These are phyloP conservation scores for Sodiomyces alkalinus DNA, from an alignment of 2,329 filamentous ascomycete genomes.

Conservation along the genomic window DNA sequence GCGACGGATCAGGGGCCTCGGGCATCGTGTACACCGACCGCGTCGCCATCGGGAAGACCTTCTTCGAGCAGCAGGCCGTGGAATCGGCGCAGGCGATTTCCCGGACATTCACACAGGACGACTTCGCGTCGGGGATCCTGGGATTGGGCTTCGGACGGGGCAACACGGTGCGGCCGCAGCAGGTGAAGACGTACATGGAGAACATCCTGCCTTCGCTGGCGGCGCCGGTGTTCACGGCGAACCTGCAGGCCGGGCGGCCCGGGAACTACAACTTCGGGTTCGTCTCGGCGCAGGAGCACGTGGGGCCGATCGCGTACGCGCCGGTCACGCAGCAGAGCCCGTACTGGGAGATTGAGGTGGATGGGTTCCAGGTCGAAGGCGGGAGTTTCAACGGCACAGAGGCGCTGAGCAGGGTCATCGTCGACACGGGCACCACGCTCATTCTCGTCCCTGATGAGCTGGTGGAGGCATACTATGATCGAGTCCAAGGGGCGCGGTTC, in stretches of 20 bases:
- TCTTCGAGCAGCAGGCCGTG: slow-evolving; percentile 45
- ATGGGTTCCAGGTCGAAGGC: slow-evolving; percentile 37
- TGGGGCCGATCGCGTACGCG: slow-evolving; percentile 39
- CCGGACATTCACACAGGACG: slow-evolving; percentile 17
- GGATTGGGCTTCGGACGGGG: slow-evolving; percentile 16
- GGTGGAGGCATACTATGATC: slow-evolving; percentile 42
- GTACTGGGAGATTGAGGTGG: slow-evolving; percentile 46
- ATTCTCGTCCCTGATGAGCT: slow-evolving; percentile 39
- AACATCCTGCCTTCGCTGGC: slow-evolving; percentile 16
- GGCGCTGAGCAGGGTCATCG: slow-evolving; percentile 31
- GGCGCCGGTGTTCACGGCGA: slow-evolving; percentile 21
- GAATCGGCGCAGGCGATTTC: slow-evolving; percentile 48
- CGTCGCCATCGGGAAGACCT: slow-evolving; percentile 44
- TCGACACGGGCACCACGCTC: slow-evolving; percentile 58
- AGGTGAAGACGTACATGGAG: slow-evolving; percentile 19
- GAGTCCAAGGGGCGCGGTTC: slow-evolving; percentile 35
- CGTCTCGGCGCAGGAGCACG: slow-evolving; percentile 42
- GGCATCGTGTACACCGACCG: slow-evolving; percentile 53
- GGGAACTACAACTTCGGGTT: slow-evolving; percentile 26
- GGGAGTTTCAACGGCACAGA: background rate
- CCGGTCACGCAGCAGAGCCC: slow-evolving; percentile 34
- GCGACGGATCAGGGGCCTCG: slow-evolving; percentile 46
- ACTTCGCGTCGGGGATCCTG: slow-evolving; percentile 19
- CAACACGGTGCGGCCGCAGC: slow-evolving; percentile 18
- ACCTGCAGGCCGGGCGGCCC: slow-evolving; percentile 15